A percentile compares a stretch with the other conserved stretches of the same genome.
Evolutionary conservation across 2,329 filamentous ascomycete genomes (phyloP).

Genomic region (Talaromyces islandicus): DNA sequence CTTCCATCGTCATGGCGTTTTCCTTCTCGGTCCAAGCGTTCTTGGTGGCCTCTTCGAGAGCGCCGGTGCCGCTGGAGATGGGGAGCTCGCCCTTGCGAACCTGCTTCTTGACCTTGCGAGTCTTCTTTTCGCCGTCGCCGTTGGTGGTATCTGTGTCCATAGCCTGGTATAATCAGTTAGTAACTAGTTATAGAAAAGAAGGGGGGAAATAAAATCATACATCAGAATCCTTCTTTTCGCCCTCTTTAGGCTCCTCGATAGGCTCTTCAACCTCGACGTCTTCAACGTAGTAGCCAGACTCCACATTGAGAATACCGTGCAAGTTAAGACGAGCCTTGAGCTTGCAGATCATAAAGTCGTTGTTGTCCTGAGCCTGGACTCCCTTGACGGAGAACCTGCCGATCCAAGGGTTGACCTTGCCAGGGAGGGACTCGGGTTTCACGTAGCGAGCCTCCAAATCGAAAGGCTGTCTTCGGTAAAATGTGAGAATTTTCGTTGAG

Average conservation of each 20-base stretch:
- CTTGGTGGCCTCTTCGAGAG: constrained; percentile 66
- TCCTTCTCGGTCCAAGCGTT: constrained; percentile 72
- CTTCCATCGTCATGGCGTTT: constrained; percentile 88
- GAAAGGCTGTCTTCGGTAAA: constrained; percentile 97
- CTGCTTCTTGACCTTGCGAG: constrained; percentile 98
- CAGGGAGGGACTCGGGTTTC: constrained; percentile 77
- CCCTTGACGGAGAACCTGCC: constrained; percentile 97
- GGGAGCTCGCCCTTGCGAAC: constrained; percentile 94
- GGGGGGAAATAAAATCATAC: constrained; percentile 24
- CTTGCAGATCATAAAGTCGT: constrained; percentile 99
- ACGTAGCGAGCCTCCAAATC: constrained; percentile 93
- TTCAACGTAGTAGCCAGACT: constrained; percentile 96
- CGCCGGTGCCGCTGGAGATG: constrained; percentile 74
- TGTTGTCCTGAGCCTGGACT: constrained; percentile 85
- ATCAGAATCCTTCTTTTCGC: constrained; percentile 57
- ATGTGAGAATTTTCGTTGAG: constrained; percentile 97
- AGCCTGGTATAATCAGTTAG: constrained; percentile 52
- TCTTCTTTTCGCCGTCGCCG: constrained; percentile 69
- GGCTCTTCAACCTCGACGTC: constrained; percentile 96
- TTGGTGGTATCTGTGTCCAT: constrained; percentile 73
- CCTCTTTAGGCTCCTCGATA: constrained; percentile 57
- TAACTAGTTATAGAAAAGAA: constrained; percentile 7
- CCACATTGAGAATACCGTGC: constrained; percentile 91
- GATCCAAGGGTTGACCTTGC: constrained; percentile 90
- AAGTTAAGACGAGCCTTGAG: constrained; percentile 95